Base-by-base conservation (phyloP, 163 green algal species). In the Prototheca cutis region DNA sequence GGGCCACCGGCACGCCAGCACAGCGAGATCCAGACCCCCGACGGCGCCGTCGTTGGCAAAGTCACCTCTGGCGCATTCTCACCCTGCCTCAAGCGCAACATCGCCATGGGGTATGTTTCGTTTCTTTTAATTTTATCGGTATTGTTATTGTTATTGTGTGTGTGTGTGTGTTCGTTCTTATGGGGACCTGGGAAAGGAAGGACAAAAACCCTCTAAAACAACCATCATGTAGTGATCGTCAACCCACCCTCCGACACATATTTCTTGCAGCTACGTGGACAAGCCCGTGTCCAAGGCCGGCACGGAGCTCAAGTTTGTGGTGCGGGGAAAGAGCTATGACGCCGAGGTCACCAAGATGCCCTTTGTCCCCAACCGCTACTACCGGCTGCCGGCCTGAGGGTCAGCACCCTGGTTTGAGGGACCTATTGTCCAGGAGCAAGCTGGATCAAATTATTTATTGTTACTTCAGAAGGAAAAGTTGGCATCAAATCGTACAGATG, bases 61-160 rank as follows among this genome's bases (percentile, higher is more conserved):
- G 78, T 99, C 17, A 95, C 91, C 40, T 91, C 75, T 48, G 93
- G 93, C 32, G 91, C 85, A 3, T 96, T 95, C 80, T 90, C 74
- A 64, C 93, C 93, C 40, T 89, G 76, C 74, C 70, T 99, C 28
- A 95, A 95, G 72, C 94, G 97, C 76, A 97, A 97, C 80, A 88
- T 99, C 45, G 86, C 87, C 29, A 99, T 99, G 93, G 93, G 93
- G n/a, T n/a, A n/a, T n/a, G n/a, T n/a, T n/a, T n/a, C n/a, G n/a
- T n/a, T n/a, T n/a, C n/a, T n/a, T n/a, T n/a, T n/a, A n/a, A n/a
- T n/a, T n/a, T n/a, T n/a, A n/a, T n/a, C n/a, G n/a, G n/a, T n/a
- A n/a, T n/a, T n/a, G n/a, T n/a, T n/a, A n/a, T n/a, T n/a, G n/a
- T n/a, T n/a, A n/a, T n/a, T n/a, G n/a, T n/a, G n/a, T n/a, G n/a